Conservation (phyloP, 495 filamentous ascomycete species). For the Aspergillus homomorphus region DNA sequence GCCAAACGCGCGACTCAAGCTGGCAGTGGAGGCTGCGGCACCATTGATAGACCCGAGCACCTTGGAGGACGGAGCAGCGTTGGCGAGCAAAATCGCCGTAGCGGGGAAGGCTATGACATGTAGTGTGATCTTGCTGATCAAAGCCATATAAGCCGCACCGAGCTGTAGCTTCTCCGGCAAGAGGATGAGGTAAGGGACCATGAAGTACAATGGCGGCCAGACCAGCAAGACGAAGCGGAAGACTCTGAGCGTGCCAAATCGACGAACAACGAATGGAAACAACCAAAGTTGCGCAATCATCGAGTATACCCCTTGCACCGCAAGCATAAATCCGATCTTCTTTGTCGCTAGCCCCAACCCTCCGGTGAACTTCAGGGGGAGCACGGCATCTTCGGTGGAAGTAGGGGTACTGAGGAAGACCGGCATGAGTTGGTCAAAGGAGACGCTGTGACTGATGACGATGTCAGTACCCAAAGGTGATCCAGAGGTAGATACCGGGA, state of each 20-base stretch:
- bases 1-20: constrained; percentile 79
- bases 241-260: constrained; percentile 70
- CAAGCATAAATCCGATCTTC: constrained; percentile 80
- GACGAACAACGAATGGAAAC: constrained; percentile 68
- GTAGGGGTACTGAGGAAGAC: constrained; percentile 80
- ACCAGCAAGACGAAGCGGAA: constrained; percentile 75
- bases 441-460: constrained; percentile 75
- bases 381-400: constrained; percentile 49
- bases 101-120: constrained; percentile 83
- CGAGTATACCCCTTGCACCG: constrained; percentile 86
- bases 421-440: constrained; percentile 89
- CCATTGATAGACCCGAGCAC: constrained; percentile 91
- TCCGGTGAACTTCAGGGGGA: constrained; percentile 85
- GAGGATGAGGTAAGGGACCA: constrained; percentile 84
- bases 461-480: constrained; percentile 26
- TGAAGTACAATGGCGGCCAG: constrained; percentile 87
- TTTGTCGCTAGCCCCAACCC: constrained; percentile 80
- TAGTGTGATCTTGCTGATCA: constrained; percentile 87
- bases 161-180: constrained; percentile 69
- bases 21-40: constrained; percentile 85
- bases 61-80: constrained; percentile 74
- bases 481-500: constrained; percentile 11
- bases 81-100: constrained; percentile 78
- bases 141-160: constrained; percentile 65
- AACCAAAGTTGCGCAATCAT: constrained; percentile 79